Conservation (phyloP, 2,329 filamentous ascomycete genomes). For the Leptosphaerulina australis region DNA sequence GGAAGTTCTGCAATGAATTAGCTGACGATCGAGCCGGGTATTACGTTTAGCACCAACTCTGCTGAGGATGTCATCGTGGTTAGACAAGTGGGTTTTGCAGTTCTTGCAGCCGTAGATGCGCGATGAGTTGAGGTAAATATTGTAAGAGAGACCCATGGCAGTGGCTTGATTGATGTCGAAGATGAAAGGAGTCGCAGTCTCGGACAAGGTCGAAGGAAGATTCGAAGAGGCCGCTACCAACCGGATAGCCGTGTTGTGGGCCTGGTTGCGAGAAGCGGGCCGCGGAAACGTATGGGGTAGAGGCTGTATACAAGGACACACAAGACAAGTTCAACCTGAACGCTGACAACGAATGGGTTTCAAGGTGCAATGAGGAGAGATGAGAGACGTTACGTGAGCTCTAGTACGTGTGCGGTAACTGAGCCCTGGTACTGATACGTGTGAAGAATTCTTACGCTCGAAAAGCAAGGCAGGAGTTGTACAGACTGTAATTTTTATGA, state of each 20-base stretch:
- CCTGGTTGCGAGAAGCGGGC: constrained; percentile 5
- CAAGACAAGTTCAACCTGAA: not conserved
- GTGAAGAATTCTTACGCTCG: not conserved
- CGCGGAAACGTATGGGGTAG: constrained; percentile 7
- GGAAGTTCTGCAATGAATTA: constrained; percentile 75
- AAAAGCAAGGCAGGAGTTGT: not conserved
- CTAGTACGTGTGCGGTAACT: constrained; percentile 1
- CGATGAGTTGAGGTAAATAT: constrained; percentile 83
- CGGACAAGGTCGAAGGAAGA: not conserved
- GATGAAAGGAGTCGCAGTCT: not conserved
- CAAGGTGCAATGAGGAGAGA: not conserved
- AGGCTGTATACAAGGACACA: constrained; percentile 1
- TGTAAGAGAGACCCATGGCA: constrained; percentile 85
- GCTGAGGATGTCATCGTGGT: constrained; percentile 95
- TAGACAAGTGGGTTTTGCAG: constrained; percentile 94
- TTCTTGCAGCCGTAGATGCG: constrained; percentile 90
- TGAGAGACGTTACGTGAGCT: not conserved
- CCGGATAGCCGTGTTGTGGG: constrained; percentile 5
- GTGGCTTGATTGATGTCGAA: not conserved
- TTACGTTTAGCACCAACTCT: constrained; percentile 63
- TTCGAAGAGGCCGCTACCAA: not conserved
- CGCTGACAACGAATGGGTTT: not conserved
- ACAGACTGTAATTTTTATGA: not conserved
- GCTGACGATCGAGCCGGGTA: not conserved
- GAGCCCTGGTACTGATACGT: not conserved